These are phyloP conservation scores for Lasiosphaeris hirsuta DNA, from an alignment of 495 filamentous ascomycete species.

Conservation along the genomic window DNA sequence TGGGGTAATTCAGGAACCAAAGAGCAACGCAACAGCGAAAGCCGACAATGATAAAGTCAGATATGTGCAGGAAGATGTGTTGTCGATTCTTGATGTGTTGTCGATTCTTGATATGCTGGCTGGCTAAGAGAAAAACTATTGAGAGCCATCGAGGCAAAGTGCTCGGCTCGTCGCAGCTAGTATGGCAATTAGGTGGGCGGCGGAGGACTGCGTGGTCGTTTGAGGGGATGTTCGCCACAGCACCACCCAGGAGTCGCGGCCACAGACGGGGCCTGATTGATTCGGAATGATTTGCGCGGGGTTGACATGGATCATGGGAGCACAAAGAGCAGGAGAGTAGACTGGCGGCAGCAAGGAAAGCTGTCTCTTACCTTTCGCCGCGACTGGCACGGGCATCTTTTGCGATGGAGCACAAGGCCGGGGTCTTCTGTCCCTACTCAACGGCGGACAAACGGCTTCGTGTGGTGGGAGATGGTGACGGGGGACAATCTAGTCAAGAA, in stretches of 20 bases:
- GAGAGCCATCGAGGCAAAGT: neutral
- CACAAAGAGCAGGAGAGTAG: conserved; percentile 8
- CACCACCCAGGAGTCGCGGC: neutral
- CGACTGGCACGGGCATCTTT: conserved; percentile 44
- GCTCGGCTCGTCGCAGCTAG: neutral
- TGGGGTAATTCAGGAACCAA: neutral
- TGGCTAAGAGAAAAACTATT: neutral
- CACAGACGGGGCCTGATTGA: conserved; percentile 9
- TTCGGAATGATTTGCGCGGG: conserved; percentile 21
- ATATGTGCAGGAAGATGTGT: no score
- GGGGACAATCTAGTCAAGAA: conserved; percentile 6
- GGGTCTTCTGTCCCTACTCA: neutral
- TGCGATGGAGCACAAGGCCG: conserved; percentile 7
- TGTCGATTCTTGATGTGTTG: neutral
- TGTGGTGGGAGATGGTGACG: conserved; percentile 4
- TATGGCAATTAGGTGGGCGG: conserved; percentile 3
- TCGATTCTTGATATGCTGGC: neutral
- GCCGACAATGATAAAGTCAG: neutral
- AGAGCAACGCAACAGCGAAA: neutral
- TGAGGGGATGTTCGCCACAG: conserved; percentile 25
- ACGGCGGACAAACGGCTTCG: neutral
- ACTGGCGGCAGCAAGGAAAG: conserved; percentile 12
- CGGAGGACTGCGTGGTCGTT: conserved; percentile 27
- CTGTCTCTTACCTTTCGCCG: conserved; percentile 44
- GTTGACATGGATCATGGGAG: conserved; percentile 21